Percentiles rank a stretch among this genome's conserved stretches.
Conservation (phyloP, 352 stramenopile genomes). For the Phytophthora litchii region DNA sequence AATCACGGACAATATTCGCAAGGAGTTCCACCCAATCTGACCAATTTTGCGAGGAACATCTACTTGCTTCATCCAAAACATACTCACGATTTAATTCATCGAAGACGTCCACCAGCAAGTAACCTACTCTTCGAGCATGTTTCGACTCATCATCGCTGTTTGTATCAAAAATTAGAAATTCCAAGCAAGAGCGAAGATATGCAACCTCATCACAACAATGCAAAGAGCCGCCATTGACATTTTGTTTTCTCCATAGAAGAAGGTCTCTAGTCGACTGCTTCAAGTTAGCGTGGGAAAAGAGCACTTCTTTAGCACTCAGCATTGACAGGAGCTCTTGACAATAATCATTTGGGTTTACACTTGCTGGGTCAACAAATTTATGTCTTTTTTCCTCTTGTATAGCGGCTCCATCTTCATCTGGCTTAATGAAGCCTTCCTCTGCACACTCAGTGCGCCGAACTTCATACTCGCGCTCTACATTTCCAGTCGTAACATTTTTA, state of each 20-base stretch:
- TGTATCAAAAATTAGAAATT: slow-evolving; percentile 19
- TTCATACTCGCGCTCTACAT: slow-evolving; percentile 59
- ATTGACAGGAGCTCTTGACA: slow-evolving; percentile 39
- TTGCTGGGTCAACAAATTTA: slow-evolving; percentile 37
- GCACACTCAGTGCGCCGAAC: slow-evolving; percentile 36
- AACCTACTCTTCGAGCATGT: slow-evolving; percentile 51
- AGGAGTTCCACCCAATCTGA: slow-evolving; percentile 34
- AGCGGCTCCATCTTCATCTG: slow-evolving; percentile 36
- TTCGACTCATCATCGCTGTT: slow-evolving; percentile 34
- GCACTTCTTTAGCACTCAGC: slow-evolving; percentile 23
- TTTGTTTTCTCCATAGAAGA: slow-evolving; percentile 24
- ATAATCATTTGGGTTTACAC: slow-evolving; percentile 32
- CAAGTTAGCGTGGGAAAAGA: slow-evolving; percentile 43
- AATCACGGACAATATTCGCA: slow-evolving; percentile 25
- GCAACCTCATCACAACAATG: slow-evolving; percentile 2
- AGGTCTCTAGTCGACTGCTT: slow-evolving; percentile 48
- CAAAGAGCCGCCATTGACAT: not conserved
- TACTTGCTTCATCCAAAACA: not conserved
- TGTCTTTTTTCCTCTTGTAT: slow-evolving; percentile 31
- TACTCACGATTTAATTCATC: slow-evolving; percentile 23
- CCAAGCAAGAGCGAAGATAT: slow-evolving; percentile 27
- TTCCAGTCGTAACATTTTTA: slow-evolving; percentile 24
- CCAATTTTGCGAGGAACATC: slow-evolving; percentile 5
- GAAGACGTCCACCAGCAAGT: slow-evolving; percentile 67
- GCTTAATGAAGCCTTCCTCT: slow-evolving; percentile 59